These are phyloP conservation scores for Somion occarium DNA, from an alignment of 1,284 basidiomycete genomes.

Conservation along the genomic window DNA sequence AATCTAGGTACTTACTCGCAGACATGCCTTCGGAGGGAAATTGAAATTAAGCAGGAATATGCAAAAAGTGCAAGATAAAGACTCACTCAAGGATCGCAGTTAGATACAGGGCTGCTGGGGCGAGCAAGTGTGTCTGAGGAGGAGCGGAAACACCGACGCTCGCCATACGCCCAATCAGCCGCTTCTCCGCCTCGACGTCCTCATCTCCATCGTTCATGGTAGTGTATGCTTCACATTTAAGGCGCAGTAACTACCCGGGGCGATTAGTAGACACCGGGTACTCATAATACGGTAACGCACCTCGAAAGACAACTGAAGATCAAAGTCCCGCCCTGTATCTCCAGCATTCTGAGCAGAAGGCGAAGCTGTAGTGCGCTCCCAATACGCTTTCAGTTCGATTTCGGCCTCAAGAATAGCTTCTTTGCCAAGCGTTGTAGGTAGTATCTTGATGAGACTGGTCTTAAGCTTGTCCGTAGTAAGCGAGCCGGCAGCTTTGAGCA, in stretches of 20 bases:
- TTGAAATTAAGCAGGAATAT: background rate
- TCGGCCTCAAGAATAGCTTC: constrained; percentile 91
- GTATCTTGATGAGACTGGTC: constrained; percentile 62
- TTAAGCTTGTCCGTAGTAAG: constrained; percentile 74
- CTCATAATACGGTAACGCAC: constrained; percentile 35
- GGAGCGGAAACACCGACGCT: constrained; percentile 35
- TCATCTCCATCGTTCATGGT: constrained; percentile 81
- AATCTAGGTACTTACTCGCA: constrained; percentile 65
- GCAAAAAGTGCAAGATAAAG: constrained; percentile 12
- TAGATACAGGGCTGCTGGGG: constrained; percentile 82
- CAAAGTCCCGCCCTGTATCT: constrained; percentile 53
- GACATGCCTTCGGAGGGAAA: constrained; percentile 48
- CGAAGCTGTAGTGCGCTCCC: constrained; percentile 47
- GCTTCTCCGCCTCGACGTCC: constrained; percentile 57
- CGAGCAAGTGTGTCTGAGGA: constrained; percentile 57
- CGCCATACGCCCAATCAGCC: constrained; percentile 55
- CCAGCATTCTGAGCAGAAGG: constrained; percentile 28
- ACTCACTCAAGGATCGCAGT: constrained; percentile 92
- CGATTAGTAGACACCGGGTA: constrained; percentile 7
- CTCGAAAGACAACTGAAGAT: constrained; percentile 70
- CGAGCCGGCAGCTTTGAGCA: constrained; percentile 70
- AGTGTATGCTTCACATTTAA: constrained; percentile 82
- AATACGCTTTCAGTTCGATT: constrained; percentile 82
- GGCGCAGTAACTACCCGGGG: constrained; percentile 56
- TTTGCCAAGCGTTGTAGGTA: constrained; percentile 79